Evolutionary conservation across 805 yeast species (phyloP).

Genomic region (Hanseniaspora mollemarum): DNA sequence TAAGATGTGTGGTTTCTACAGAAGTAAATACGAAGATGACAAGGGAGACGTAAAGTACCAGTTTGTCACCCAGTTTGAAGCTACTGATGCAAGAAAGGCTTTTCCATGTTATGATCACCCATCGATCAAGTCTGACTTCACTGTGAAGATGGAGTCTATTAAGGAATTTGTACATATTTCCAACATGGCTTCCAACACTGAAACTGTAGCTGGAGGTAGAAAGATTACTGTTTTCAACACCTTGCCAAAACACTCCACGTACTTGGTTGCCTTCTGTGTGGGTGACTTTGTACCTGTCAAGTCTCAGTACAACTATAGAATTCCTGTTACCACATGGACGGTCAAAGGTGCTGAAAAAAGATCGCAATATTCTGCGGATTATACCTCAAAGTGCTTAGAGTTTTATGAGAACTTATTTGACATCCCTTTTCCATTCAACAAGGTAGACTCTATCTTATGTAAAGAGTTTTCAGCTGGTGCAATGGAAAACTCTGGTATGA

Average conservation of each 20-base stretch:
- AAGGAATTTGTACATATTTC: slow-evolving; percentile 49
- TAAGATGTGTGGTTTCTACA: slow-evolving; percentile 74
- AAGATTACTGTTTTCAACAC: slow-evolving; percentile 54
- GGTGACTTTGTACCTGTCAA: slow-evolving; percentile 46
- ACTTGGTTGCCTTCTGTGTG: slow-evolving; percentile 69
- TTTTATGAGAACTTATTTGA: slow-evolving; percentile 65
- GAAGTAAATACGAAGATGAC: slow-evolving; percentile 48
- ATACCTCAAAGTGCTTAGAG: slow-evolving; percentile 62
- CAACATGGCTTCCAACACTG: slow-evolving; percentile 53
- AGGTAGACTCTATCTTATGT: slow-evolving; percentile 70
- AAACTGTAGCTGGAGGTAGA: slow-evolving; percentile 30
- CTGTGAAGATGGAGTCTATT: slow-evolving; percentile 48
- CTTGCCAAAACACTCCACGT: slow-evolving; percentile 79
- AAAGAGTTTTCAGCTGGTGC: slow-evolving; percentile 82
- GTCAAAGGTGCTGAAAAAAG: slow-evolving; percentile 65
- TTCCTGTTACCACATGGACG: slow-evolving; percentile 71
- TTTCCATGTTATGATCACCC: slow-evolving; percentile 85
- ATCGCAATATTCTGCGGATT: slow-evolving; percentile 61
- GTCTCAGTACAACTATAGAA: slow-evolving; percentile 47
- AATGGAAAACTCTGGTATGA: slow-evolving; percentile 77
- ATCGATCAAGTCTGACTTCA: slow-evolving; percentile 62
- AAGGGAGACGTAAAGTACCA: slow-evolving; percentile 57
- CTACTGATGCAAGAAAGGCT: slow-evolving; percentile 77
- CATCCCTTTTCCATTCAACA: slow-evolving; percentile 67
- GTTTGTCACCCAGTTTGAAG: slow-evolving; percentile 79